A percentile compares a stretch with the other conserved stretches of the same genome.
Evolutionary conservation across 495 filamentous ascomycete species (phyloP).

Genomic region (Xylaria nigripes): DNA sequence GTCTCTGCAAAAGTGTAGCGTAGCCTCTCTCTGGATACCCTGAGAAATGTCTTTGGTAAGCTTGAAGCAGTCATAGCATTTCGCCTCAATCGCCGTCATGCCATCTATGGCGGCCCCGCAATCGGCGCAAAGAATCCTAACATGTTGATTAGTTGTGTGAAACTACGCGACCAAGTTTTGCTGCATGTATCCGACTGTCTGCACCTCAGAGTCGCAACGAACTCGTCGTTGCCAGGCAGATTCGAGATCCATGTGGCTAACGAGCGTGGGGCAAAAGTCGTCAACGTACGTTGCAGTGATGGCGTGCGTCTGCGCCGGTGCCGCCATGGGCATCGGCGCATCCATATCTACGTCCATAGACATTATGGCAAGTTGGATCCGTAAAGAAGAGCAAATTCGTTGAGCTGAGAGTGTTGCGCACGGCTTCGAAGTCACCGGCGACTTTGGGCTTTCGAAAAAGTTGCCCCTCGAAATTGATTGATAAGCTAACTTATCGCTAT

Average conservation of each 20-base stretch:
- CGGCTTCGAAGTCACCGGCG: neutral
- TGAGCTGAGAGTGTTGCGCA: neutral
- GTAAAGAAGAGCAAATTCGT: neutral
- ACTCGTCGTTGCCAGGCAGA: neutral
- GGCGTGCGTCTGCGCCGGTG: slow-evolving; percentile 9
- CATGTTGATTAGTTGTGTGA: neutral
- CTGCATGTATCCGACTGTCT: neutral
- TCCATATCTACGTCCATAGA: slow-evolving; percentile 28
- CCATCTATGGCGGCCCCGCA: slow-evolving; percentile 92
- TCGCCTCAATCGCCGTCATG: slow-evolving; percentile 73
- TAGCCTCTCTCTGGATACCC: slow-evolving; percentile 80
- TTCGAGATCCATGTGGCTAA: neutral
- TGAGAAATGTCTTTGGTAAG: slow-evolving; percentile 87
- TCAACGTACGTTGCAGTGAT: slow-evolving; percentile 17
- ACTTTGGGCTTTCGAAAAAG: slow-evolving; percentile 11
- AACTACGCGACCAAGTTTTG: neutral
- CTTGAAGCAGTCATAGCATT: slow-evolving; percentile 91
- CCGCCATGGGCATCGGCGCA: slow-evolving; percentile 22
- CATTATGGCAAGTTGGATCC: slow-evolving; percentile 10
- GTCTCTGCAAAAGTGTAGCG: slow-evolving; percentile 76
- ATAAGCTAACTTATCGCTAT: slow-evolving; percentile 9
- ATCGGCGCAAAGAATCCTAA: slow-evolving; percentile 86
- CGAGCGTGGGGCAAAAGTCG: neutral
- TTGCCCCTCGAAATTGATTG: slow-evolving; percentile 16
- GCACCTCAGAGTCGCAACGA: neutral